Evolutionary conservation across 768 basidiomycete species (phyloP), one percentile per base, ranked within the genome.

Genomic region (Xerocomellus dryophilus): DNA sequence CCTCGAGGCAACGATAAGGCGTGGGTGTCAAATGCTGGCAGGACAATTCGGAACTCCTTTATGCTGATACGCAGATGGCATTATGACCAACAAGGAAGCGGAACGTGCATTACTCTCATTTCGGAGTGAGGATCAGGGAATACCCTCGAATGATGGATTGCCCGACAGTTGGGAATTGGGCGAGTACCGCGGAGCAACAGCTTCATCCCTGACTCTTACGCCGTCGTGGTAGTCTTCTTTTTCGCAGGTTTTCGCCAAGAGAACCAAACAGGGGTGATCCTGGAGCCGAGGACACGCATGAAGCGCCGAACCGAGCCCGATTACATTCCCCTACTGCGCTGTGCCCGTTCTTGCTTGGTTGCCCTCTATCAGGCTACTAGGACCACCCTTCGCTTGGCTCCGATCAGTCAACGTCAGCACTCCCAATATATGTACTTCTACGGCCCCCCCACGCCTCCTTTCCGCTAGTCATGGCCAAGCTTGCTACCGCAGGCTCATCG

Each of bases 101-200:
- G 43, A 35, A 41, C 23, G 36, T 47, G 44, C 20, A 20, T 40
- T 39, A 27, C 43, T 48, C 38, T 46, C 36, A 43, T 51, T 34
- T 57, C 27, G 31, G 39, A 27, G 44, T 53, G 59, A 56, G 61
- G 61, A 65, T 65, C 55, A 50, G 53, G 64, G 55, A 56, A 40
- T 8, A 47, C 46, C 49, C 50, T 50, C 36, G 38, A 47, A 42
- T n/a, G 21, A 52, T 51, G 44, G 47, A 47, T 39, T 29, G 17
- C 21, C 25, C 40, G 43, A 15, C 18, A 4, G 43, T 56, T 43
- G 52, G 51, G 6, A 53, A 29, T 48, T 29, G 45, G 29, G n/a
- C 25, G 36, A 50, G 55, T 43, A 52, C 64, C 65, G 54, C 62
- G 59, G 62, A 45, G 42, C 18, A 41, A 20, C 42, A 20, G n/a